These are phyloP conservation scores for Fusarium caatingaense DNA, from an alignment of 2,329 filamentous ascomycete species.

Conservation along the genomic window DNA sequence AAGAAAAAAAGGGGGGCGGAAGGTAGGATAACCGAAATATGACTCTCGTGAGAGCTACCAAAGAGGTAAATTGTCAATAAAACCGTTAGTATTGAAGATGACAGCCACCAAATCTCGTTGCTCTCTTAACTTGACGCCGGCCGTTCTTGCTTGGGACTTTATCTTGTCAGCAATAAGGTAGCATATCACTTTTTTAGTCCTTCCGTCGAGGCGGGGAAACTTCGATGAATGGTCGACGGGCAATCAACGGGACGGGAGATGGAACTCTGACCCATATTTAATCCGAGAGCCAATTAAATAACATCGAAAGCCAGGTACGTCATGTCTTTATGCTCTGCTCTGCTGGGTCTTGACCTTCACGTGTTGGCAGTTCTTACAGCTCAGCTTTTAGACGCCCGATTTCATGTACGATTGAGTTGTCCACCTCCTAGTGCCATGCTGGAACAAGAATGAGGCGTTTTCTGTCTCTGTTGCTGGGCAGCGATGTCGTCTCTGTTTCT, in stretches of 20 bases:
- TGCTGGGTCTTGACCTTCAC: conserved; percentile 5
- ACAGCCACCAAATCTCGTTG: conserved; percentile 16
- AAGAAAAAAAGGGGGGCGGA: conserved; percentile 7
- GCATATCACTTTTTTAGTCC: conserved; percentile 15
- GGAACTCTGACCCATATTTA: conserved; percentile 28
- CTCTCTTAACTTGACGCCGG: neutral
- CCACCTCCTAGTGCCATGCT: neutral
- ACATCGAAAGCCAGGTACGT: conserved; percentile 30
- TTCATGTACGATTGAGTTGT: conserved; percentile 20
- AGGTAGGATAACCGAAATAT: neutral
- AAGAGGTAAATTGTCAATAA: conserved; percentile 7
- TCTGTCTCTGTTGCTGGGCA: conserved; percentile 9
- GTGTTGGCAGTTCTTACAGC: conserved; percentile 4
- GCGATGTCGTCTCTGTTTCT: conserved; percentile 3
- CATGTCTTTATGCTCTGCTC: conserved; percentile 7
- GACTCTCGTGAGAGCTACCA: conserved; percentile 1
- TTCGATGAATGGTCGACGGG: neutral
- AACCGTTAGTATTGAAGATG: neutral
- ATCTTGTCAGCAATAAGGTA: conserved; percentile 15
- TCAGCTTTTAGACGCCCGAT: conserved; percentile 24
- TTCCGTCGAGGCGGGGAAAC: conserved; percentile 32
- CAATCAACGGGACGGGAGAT: conserved; percentile 12
- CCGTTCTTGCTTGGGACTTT: conserved; percentile 2
- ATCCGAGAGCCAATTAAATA: conserved; percentile 34
- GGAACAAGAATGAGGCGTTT: conserved; percentile 2